A percentile compares a stretch with the other conserved stretches of the same genome.
Conservation (phyloP, 352 stramenopile genomes). For the Phytophthora syringae region DNA sequence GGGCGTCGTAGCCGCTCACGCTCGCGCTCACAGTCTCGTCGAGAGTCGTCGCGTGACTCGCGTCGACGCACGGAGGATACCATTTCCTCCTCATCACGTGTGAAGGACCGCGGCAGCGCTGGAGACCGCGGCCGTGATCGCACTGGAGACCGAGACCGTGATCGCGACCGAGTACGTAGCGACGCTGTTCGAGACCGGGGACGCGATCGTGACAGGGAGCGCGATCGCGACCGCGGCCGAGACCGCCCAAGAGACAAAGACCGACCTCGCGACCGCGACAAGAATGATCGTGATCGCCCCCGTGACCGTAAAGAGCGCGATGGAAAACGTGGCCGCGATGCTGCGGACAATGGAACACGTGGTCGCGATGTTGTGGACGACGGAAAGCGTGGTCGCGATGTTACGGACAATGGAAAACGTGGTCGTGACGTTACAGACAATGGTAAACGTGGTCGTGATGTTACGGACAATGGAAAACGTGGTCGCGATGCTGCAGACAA, state of each 20-base stretch:
- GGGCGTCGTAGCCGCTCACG: conserved; percentile 40
- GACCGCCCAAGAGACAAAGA: conserved; percentile 39
- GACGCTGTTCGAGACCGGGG: conserved; percentile 26
- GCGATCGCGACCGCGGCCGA: too few species aligned
- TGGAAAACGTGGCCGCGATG: conserved; percentile 45
- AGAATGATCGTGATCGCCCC: conserved; percentile 36
- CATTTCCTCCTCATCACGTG: conserved; percentile 26
- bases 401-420: conserved; percentile 34
- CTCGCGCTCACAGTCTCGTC: conserved; percentile 58
- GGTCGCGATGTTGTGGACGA: background rate
- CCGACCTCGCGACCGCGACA: conserved; percentile 38
- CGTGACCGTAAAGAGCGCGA: conserved; percentile 48
- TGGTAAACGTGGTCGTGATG: too few species aligned
- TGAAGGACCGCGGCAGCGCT: conserved; percentile 32
- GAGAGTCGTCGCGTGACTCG: conserved; percentile 46
- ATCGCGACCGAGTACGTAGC: conserved; percentile 21
- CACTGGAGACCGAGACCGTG: too few species aligned
- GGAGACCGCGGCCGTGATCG: conserved; percentile 29
- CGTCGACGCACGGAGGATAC: conserved; percentile 41
- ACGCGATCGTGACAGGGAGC: too few species aligned
- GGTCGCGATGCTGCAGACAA: conserved; percentile 42
- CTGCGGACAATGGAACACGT: conserved; percentile 26
- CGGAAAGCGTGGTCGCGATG: conserved; percentile 44
- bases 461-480: conserved; percentile 46
- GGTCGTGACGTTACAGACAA: conserved; percentile 24